Base-by-base conservation (phyloP, 2,329 filamentous ascomycete genomes). In the Beauveria sp. region DNA sequence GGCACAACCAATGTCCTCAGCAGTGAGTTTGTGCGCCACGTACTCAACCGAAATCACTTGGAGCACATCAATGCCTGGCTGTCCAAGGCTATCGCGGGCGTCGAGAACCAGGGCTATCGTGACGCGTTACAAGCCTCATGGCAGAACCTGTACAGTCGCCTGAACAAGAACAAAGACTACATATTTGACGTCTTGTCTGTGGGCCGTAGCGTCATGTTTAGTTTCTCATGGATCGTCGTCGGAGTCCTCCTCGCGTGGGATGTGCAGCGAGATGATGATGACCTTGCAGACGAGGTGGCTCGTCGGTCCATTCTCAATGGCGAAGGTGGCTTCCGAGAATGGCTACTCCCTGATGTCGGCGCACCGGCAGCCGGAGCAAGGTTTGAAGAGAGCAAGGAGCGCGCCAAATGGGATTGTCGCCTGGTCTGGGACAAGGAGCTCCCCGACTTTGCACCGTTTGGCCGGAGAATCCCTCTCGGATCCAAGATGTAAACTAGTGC, bases 1-100 rank as follows among this genome's bases (percentile, higher is more conserved):
- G 63, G 63, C 10, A 65, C 63, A 5, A 65, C 63, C 1, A 65
- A 65, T 24, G 63, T 65, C 5, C 63, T 65, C 9, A 63, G 62
- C 50, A 65, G 63, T 20, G 63, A 65, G 50, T 52, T 65, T 12
- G 62, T 63, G 8, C 61, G 63, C 6, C 56, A 64, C 20, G n/a
- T 64, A 12, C 60, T 62, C 9, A 60, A 55, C 22, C 20, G 50
- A 3, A 49, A 64, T 26, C 60, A 62, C 38, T 40, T 62, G 14
- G 54, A 62, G 12, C 20, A 52, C 2, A 14, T 64, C 18, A 20
- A 51, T 14, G 26, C 16, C 16, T 62, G 60, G 63, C 42, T 62
- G 34, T 45, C 53, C 18, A 28, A 31, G 12, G 38, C 60, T 5
- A 55, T 62, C 18, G 49, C 42, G 4, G 48, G 49, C 10, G n/a